Evolutionary conservation across 148 eudicot genomes (phyloP).

Genomic region (Dysphania ambrosioides): DNA sequence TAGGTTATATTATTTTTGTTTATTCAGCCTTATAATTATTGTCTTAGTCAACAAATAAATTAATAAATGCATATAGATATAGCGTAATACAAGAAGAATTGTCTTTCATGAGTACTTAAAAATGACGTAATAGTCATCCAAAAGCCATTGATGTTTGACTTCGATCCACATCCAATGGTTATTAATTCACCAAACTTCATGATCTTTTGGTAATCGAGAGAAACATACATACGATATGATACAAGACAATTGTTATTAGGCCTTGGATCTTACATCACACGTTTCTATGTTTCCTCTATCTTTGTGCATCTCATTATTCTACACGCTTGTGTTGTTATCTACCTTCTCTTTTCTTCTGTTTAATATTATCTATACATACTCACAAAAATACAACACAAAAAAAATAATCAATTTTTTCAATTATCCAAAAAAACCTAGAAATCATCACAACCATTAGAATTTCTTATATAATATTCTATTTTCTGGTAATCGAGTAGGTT

Average conservation of each 20-base stretch:
- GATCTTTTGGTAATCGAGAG: conserved; percentile 1
- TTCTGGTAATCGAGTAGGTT: conserved; percentile 15
- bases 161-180: conserved; percentile 21
- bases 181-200: conserved; percentile 9
- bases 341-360: conserved; percentile 2
- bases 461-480: background rate
- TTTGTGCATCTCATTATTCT: conserved; percentile 16
- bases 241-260: too few relatives aligned
- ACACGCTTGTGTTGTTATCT: conserved; percentile 25
- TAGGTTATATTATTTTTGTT: too few relatives aligned
- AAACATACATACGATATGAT: too few relatives aligned
- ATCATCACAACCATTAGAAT: conserved; percentile 18
- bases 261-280: conserved; percentile 41
- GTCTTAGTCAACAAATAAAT: too few relatives aligned
- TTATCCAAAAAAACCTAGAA: conserved; percentile 7
- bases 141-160: conserved; percentile 30
- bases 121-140: conserved; percentile 19
- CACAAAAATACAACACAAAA: background rate
- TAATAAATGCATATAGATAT: too few relatives aligned
- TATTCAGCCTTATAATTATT: too few relatives aligned
- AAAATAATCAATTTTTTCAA: background rate
- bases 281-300: conserved; percentile 18
- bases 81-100: conserved; percentile 7
- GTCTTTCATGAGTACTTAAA: conserved; percentile 2
- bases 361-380: background rate